Evolutionary conservation across 1,139 yeast species (phyloP), one percentile per base, ranked within the genome.

Genomic region (Zygosaccharomyces pseudobailii): DNA sequence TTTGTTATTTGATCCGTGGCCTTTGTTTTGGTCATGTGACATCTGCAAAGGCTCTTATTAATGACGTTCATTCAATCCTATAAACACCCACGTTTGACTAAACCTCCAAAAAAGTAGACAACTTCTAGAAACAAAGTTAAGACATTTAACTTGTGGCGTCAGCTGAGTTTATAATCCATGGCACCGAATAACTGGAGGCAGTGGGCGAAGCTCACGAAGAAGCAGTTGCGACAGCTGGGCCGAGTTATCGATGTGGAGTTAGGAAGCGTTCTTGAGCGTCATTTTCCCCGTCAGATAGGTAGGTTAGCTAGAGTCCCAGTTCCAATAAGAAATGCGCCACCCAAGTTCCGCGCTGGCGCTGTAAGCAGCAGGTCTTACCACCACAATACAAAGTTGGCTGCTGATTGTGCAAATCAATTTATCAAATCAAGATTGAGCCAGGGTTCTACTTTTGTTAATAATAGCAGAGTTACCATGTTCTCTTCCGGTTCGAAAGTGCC

Each of bases 141-240:
- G 10, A 9, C 8, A 4, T n/a, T 27, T 5, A 9, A 4, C 4
- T 27, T 3, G 30, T 4, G n/a, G 9, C 8, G 5, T 27, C 4
- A 27, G 30, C 10, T 27, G 30, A 27, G 30, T 27, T 27, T 27
- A 27, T 30, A 3, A 6, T 5, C 33, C 30, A 55, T 55, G 58
- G 35, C 55, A 22, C 48, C 56, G 13, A 48, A 45, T 31, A 41
- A 42, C 23, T 55, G 55, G 56, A 52, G 44, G 45, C 56, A 54
- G 49, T 55, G 58, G 58, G 39, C 53, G 33, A 51, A 48, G 37
- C 49, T 53, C 31, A 47, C 55, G 21, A 46, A 44, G 40, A 51
- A 43, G 25, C 57, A 55, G 47, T 46, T 52, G 36, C 52, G 51
- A 32, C 55, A 52, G 44, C 44, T 55, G 8, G 52, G 57, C 7